phyloP scores from a whole-genome alignment of 192 early-diverging fungal species.

The Backusella luteola region DNA sequence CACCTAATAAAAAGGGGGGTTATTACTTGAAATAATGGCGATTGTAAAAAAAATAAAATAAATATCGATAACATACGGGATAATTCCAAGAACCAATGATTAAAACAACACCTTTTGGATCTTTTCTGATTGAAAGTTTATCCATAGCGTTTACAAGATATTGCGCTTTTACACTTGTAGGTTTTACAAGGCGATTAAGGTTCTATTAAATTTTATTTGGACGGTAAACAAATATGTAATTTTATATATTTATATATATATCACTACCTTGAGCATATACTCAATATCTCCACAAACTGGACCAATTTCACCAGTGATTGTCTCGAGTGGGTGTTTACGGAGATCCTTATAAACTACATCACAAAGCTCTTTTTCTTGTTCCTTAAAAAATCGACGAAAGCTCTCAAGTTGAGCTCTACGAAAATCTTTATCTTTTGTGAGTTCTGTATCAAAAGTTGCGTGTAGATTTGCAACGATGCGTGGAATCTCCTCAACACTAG shows the following conservation, averaged over 20 bases:
- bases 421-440: background rate
- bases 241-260: background rate
- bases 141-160: slow-evolving; percentile 46
- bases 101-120: slow-evolving; percentile 76
- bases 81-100: slow-evolving; percentile 63
- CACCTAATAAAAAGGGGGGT: slow-evolving; percentile 19
- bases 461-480: background rate
- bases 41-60: too few relatives aligned
- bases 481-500: background rate
- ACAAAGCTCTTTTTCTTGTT: background rate
- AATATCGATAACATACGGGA: slow-evolving; percentile 20
- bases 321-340: slow-evolving; percentile 1
- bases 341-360: slow-evolving; percentile 8
- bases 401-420: background rate
- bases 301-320: background rate
- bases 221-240: background rate
- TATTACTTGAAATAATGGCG: too few relatives aligned
- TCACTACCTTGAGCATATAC: slow-evolving; percentile 4
- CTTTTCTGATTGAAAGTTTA: slow-evolving; percentile 53
- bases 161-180: slow-evolving; percentile 18
- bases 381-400: slow-evolving; percentile 1
- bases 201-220: slow-evolving; percentile 34
- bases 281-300: slow-evolving; percentile 11
- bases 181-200: slow-evolving; percentile 49
- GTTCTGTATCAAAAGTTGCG: background rate